phyloP scores from a whole-genome alignment of 2,329 filamentous ascomycete genomes.

The Curvularia hawaiiensis region DNA sequence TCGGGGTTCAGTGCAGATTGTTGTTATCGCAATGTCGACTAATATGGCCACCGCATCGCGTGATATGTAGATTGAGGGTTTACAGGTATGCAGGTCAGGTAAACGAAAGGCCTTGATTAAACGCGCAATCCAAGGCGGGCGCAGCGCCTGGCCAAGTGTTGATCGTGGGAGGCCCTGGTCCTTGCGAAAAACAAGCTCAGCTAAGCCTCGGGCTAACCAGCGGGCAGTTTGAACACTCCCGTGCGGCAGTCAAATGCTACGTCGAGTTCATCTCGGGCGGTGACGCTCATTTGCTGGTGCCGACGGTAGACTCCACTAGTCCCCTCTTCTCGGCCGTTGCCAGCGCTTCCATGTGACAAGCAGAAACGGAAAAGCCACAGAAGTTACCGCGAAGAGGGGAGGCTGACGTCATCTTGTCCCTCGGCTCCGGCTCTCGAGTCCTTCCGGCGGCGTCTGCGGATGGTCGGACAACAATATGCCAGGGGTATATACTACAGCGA shows the following conservation, averaged over 20 bases:
- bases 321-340: constrained; percentile 2
- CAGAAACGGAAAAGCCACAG: not conserved
- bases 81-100: constrained; percentile 5
- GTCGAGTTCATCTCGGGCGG: not conserved
- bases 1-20: not conserved
- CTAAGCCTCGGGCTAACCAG: constrained; percentile 20
- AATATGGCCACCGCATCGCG: constrained; percentile 3
- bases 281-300: constrained; percentile 1
- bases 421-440: not conserved
- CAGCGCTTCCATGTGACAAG: constrained; percentile 5
- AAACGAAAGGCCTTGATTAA: not conserved
- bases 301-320: constrained; percentile 3
- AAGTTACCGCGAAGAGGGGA: not conserved
- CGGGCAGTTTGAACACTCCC: not conserved
- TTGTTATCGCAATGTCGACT: not conserved
- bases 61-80: not conserved
- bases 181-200: constrained; percentile 25
- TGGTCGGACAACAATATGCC: not conserved
- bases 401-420: constrained; percentile 10
- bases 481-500: not conserved
- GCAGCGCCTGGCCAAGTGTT: constrained; percentile 17
- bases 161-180: constrained; percentile 10
- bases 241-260: constrained; percentile 2
- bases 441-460: not conserved
- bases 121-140: constrained; percentile 18